Conservation (phyloP, 1,284 basidiomycete species). For the Ustilago esculenta region DNA sequence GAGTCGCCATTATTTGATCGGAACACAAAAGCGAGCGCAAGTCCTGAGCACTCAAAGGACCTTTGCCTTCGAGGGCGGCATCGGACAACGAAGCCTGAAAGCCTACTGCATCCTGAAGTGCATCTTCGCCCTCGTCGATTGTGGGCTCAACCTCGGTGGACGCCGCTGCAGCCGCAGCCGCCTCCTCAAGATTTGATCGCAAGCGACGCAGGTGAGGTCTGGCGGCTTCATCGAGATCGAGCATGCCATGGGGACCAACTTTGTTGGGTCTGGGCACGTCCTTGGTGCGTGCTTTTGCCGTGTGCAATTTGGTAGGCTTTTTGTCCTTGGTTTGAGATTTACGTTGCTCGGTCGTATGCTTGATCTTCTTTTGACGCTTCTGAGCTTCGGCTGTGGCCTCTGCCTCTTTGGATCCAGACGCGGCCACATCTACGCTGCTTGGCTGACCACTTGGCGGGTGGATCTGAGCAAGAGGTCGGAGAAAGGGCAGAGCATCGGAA, state of each 20-base stretch:
- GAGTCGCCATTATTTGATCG: conserved; percentile 3
- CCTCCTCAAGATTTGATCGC: conserved; percentile 43
- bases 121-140: conserved; percentile 12
- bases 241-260: conserved; percentile 19
- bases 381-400: conserved; percentile 4
- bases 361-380: conserved; percentile 16
- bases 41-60: conserved; percentile 32
- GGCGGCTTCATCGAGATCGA: conserved; percentile 40
- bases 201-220: conserved; percentile 29
- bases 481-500: conserved; percentile 19
- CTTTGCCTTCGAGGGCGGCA: conserved; percentile 38
- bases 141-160: conserved; percentile 17
- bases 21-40: conserved; percentile 14
- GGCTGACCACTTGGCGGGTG: conserved; percentile 23
- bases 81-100: conserved; percentile 32
- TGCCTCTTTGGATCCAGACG: background rate
- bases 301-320: conserved; percentile 8
- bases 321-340: conserved; percentile 25
- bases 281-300: conserved; percentile 12
- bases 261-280: conserved; percentile 20
- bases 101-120: conserved; percentile 15
- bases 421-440: conserved; percentile 12
- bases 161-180: conserved; percentile 50
- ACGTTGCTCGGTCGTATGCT: conserved; percentile 2
- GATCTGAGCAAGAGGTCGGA: conserved; percentile 53